Base-by-base conservation (phyloP, 768 basidiomycete genomes). In the Fibroporia radiculosa region DNA sequence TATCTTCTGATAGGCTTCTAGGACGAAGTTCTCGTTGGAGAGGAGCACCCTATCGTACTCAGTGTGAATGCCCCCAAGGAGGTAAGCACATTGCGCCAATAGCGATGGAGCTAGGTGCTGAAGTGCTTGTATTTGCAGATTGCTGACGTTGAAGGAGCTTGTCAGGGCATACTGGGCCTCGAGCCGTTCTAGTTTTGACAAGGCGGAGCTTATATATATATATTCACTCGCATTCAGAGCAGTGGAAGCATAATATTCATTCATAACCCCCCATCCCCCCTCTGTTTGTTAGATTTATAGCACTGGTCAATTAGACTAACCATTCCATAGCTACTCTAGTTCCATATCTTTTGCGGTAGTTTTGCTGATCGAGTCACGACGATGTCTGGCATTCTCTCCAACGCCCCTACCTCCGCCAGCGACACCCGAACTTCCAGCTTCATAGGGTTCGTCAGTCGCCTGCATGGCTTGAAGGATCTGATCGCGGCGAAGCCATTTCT, bases 41-140 rank as follows among this genome's bases (percentile, higher is more conserved):
- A 76, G 49, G 62, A 79, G 27, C 65, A 84, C 45, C 75, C 81
- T 0, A 62, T 73, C 2, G 71, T 93, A 1, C 63, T 93, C 3
- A 80, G 79, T 23, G 76, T 80, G 25, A 63, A 76, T 22, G 88
- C 87, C 16, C 91, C 91, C 0, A 91, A 92, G 59, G 91, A 93
- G 77, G 85, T 83, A 43, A n/a, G 62, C 28, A 22, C 16, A 14
- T 29, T 11, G 18, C 25, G n/a, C 28, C 22, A 4, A 10, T 24
- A 10, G 38, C 5, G 5, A 12, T 42, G 18, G 5, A 19, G 33
- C 29, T 10, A 31, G 29, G 29, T 10, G n/a, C 8, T n/a, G 8
- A 31, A 31, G 29, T 31, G 29, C 10, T 31, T 31, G 29, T 7
- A 3, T 19, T 16, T 45, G 18, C 47, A 74, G 81, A 77, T 90